Evolutionary conservation across 805 yeast species (phyloP).

Genomic region (Suhomyces faveliae): DNA sequence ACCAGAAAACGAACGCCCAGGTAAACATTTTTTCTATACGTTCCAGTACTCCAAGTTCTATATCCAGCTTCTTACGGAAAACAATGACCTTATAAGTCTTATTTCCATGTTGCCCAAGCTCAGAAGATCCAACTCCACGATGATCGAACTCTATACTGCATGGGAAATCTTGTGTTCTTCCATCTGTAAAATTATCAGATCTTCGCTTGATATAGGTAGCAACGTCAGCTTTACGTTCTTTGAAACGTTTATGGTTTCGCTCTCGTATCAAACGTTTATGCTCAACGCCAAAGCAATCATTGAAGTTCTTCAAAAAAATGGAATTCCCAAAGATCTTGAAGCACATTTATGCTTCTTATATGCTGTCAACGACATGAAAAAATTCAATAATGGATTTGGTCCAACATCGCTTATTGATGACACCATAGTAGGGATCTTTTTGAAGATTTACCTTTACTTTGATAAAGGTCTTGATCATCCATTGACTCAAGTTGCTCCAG

Average conservation of each 20-base stretch:
- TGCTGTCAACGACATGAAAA: slow-evolving; percentile 59
- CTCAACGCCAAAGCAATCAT: slow-evolving; percentile 31
- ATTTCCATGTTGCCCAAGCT: slow-evolving; percentile 65
- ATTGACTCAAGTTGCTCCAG: neutral
- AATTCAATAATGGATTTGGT: slow-evolving; percentile 78
- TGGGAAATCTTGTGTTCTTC: slow-evolving; percentile 65
- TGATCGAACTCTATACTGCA: slow-evolving; percentile 59
- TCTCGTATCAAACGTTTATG: slow-evolving; percentile 45
- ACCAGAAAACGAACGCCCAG: slow-evolving; percentile 88
- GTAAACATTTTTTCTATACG: slow-evolving; percentile 83
- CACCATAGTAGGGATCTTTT: slow-evolving; percentile 58
- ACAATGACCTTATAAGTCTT: slow-evolving; percentile 58
- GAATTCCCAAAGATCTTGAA: slow-evolving; percentile 37
- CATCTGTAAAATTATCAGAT: slow-evolving; percentile 52
- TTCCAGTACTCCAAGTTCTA: slow-evolving; percentile 65
- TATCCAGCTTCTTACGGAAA: slow-evolving; percentile 51
- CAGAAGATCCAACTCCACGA: slow-evolving; percentile 74
- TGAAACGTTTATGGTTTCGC: slow-evolving; percentile 48
- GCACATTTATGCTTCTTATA: slow-evolving; percentile 43
- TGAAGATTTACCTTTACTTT: slow-evolving; percentile 43
- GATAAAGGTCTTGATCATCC: slow-evolving; percentile 9
- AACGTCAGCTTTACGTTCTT: slow-evolving; percentile 35
- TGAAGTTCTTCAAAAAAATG: slow-evolving; percentile 24
- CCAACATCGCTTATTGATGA: slow-evolving; percentile 77
- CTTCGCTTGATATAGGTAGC: slow-evolving; percentile 40